These are phyloP conservation scores for Choiromyces venosus DNA, from an alignment of 495 filamentous ascomycete genomes.

Conservation along the genomic window DNA sequence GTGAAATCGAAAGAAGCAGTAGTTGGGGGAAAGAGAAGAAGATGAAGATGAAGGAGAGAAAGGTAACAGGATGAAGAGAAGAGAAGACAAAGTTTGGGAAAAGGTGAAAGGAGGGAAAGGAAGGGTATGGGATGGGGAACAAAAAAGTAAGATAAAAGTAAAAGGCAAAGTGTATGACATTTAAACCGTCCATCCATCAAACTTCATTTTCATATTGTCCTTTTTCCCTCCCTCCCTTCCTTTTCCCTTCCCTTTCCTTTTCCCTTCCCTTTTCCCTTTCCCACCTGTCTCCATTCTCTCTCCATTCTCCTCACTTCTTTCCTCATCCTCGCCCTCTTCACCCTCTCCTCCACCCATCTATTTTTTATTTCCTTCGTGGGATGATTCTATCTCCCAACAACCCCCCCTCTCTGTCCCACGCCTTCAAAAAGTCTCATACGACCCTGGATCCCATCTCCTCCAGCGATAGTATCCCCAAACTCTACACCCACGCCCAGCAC, in stretches of 20 bases:
- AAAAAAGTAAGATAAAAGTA: constrained; percentile 14
- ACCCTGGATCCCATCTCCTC: constrained; percentile 33
- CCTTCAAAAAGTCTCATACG: constrained; percentile 40
- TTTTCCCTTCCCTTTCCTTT: constrained; percentile 11
- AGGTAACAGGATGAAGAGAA: not conserved
- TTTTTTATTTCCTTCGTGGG: not conserved
- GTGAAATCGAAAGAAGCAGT: not conserved
- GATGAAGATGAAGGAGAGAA: too few species aligned
- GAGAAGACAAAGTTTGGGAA: not conserved
- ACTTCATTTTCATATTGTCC: constrained; percentile 17
- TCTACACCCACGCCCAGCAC: constrained; percentile 38
- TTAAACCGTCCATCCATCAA: constrained; percentile 10
- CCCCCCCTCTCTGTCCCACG: constrained; percentile 33
- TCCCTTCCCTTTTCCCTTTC: constrained; percentile 7
- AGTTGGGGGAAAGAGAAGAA: not conserved
- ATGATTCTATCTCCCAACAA: constrained; percentile 28
- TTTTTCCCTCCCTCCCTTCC: constrained; percentile 29
- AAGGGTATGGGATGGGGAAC: not conserved
- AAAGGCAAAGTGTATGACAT: constrained; percentile 4
- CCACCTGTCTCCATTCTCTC: constrained; percentile 28
- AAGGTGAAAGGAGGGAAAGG: not conserved
- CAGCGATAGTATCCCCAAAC: constrained; percentile 36
- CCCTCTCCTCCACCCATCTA: not conserved
- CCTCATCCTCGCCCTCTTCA: constrained; percentile 11
- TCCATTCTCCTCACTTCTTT: constrained; percentile 24